These are phyloP conservation scores for Tausonia pullulans DNA, from an alignment of 1,284 basidiomycete species.

Conservation along the genomic window DNA sequence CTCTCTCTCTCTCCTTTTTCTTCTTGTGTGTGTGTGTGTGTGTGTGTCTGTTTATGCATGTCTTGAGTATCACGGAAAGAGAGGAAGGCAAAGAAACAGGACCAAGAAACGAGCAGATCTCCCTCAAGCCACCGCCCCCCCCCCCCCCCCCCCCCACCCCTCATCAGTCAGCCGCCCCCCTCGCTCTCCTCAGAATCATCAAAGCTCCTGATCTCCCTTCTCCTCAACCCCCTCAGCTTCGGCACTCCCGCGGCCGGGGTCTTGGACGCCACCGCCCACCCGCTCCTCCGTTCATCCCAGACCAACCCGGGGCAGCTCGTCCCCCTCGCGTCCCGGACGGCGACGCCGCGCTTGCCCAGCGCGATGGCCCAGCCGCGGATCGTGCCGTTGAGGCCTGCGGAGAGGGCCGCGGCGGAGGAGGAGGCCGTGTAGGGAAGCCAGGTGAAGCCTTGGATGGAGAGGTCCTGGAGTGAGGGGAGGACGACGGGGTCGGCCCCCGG, in stretches of 20 bases:
- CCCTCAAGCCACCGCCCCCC: background rate
- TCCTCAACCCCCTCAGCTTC: slow-evolving; percentile 4
- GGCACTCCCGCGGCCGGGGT: background rate
- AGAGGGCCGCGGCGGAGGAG: slow-evolving; percentile 25
- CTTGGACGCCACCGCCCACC: slow-evolving; percentile 2
- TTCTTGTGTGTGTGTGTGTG: no score
- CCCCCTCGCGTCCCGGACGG: slow-evolving; percentile 30
- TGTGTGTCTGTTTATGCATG: no score
- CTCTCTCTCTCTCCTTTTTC: no score
- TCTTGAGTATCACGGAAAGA: no score
- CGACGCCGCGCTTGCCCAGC: slow-evolving; percentile 21
- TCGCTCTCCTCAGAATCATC: slow-evolving; percentile 17
- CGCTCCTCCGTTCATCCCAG: background rate
- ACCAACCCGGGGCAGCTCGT: slow-evolving; percentile 11
- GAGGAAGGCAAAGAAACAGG: no score
- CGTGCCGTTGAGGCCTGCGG: slow-evolving; percentile 28
- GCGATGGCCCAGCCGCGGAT: slow-evolving; percentile 26
- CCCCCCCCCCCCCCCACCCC: no score
- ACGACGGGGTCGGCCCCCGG: no score
- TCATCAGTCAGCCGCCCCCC: slow-evolving; percentile 17
- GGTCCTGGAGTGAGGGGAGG: slow-evolving; percentile 8
- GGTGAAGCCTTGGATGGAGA: slow-evolving; percentile 29
- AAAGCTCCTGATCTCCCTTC: background rate
- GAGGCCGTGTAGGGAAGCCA: slow-evolving; percentile 24
- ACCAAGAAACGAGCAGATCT: no score